Evolutionary conservation across 208 protist species (phyloP).

Genomic region (Acanthamoeba triangularis): DNA sequence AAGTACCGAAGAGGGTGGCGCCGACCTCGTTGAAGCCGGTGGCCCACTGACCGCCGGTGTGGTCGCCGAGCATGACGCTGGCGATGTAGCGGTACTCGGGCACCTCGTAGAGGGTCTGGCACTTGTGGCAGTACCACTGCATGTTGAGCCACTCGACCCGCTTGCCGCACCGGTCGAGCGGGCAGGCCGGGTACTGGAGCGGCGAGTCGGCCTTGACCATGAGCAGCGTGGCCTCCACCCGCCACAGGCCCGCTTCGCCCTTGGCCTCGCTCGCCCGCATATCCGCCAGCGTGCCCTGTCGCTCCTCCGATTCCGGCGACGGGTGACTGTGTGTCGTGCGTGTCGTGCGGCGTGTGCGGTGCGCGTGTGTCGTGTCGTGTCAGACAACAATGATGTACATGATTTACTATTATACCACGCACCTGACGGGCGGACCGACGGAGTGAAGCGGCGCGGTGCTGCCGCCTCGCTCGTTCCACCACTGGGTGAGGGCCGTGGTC

Average conservation of each 20-base stretch:
- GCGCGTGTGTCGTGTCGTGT: too few species aligned
- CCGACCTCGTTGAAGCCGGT: neutral
- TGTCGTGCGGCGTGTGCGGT: too few species aligned
- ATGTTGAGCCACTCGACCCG: conserved; percentile 6
- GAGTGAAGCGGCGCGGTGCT: neutral
- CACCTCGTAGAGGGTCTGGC: conserved; percentile 6
- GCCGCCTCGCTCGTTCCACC: neutral
- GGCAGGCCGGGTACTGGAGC: neutral
- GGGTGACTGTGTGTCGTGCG: too few species aligned
- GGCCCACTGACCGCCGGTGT: neutral
- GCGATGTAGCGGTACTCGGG: neutral
- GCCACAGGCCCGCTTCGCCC: neutral
- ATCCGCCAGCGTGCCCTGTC: neutral
- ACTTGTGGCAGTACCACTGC: conserved; percentile 19
- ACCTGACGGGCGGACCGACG: neutral
- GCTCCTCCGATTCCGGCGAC: neutral
- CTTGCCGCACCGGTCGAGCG: conserved; percentile 7
- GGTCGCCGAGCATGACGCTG: neutral
- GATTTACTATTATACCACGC: too few species aligned
- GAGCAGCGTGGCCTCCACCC: neutral
- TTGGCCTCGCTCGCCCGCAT: neutral
- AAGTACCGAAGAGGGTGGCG: neutral
- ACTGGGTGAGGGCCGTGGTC: neutral
- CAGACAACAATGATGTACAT: too few species aligned
- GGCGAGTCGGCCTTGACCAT: neutral